These are phyloP conservation scores for Polygonum aviculare DNA, from an alignment of 148 eudicot genomes.

Conservation along the genomic window DNA sequence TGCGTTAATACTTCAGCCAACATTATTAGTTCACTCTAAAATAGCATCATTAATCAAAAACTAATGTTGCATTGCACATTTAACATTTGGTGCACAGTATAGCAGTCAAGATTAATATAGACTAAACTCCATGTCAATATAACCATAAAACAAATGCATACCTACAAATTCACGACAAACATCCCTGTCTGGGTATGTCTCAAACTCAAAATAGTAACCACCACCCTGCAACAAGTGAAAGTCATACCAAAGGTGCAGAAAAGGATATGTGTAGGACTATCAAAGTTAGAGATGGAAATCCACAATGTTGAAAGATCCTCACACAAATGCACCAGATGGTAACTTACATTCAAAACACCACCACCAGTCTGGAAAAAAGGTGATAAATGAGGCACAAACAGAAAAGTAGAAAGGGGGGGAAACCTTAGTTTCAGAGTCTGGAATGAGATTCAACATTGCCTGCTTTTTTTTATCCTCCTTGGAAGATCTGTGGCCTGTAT, in stretches of 20 bases:
- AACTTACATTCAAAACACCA: background rate
- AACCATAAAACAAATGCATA: constrained; percentile 22
- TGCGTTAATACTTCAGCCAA: background rate
- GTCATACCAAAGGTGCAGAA: background rate
- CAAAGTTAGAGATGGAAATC: background rate
- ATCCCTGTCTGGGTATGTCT: constrained; percentile 61
- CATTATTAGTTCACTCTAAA: background rate
- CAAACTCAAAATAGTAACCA: constrained; percentile 75
- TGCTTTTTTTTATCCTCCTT: constrained; percentile 50
- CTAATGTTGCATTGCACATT: background rate
- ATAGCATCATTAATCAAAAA: background rate
- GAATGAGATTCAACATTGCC: constrained; percentile 61
- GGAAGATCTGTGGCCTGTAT: constrained; percentile 52
- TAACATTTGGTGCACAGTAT: background rate
- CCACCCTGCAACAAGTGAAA: constrained; percentile 39
- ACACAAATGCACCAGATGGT: background rate
- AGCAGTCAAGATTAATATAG: background rate
- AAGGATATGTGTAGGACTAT: background rate
- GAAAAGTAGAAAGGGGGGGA: background rate
- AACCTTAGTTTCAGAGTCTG: constrained; percentile 35
- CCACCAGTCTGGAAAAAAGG: background rate
- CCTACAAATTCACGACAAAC: constrained; percentile 70
- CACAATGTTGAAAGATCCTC: background rate
- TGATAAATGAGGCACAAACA: background rate
- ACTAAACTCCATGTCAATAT: constrained; percentile 1